Base-by-base conservation (phyloP, 306 rosid species). In the Lathyrus tuberosus region DNA sequence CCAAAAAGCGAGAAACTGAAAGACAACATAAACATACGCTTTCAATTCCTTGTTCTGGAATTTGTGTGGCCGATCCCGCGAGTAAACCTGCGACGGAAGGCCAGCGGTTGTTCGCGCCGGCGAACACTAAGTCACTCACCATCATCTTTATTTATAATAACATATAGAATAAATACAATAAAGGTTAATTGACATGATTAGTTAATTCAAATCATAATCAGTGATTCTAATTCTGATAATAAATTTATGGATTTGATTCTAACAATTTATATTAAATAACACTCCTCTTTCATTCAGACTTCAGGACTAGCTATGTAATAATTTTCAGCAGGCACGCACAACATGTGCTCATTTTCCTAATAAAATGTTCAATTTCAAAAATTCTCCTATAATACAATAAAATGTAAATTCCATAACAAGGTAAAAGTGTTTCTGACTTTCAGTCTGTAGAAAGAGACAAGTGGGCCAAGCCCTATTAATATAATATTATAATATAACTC, bases 371-470 rank as follows among this genome's bases (percentile, higher is more conserved):
- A 48, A 48, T 48, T 48, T 48, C 54, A 48, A 48, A 48, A 22
- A 16, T 16, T 48, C 12, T 16, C 22, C 24, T 48, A 48, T 48
- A 48, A 48, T 3, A 7, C 54, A 48, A 48, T 16, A 48, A 48
- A 49, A 46, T 65, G 28, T 65, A 44, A 14, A 46, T n/a, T 65
- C 18, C 15, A 44, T 9, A 28, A 26, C 28, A 46, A 14, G 70
- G 56, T 64, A 24, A 26, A 61, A 65, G 57, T 65, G 42, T 65
- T 65, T 38, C 16, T 3, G 20, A 14, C 9, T 33, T 33, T 33
- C 38, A 1, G 38, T 33, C 38, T 33, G 38, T 33, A 33, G 38
- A 33, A 33, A 33, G 9, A 33, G 38, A 33, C 38, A 33, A 33
- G 38, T 33, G 38, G 38, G 38, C 38, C 38, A 33, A 33, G 38